Evolutionary conservation across 2,329 filamentous ascomycete species (phyloP).

Genomic region (Hypoxylon sp.): DNA sequence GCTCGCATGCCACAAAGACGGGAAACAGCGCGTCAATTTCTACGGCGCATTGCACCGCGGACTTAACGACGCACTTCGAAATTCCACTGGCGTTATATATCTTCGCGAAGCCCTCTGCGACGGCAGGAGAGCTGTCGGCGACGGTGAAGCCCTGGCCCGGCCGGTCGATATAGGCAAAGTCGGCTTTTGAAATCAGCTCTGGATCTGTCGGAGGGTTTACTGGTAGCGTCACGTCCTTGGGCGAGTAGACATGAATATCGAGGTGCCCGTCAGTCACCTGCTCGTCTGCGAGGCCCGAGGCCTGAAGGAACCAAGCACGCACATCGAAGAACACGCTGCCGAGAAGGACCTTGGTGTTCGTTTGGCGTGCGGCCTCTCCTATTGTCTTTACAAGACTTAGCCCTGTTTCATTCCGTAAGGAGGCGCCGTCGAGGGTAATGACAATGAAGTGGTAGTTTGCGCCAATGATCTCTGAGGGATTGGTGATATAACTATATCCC

Average conservation of each 20-base stretch:
- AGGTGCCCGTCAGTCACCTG: slow-evolving; percentile 34
- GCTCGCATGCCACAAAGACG: slow-evolving; percentile 32
- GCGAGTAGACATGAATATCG: slow-evolving; percentile 34
- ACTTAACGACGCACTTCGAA: slow-evolving; percentile 21
- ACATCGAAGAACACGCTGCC: slow-evolving; percentile 35
- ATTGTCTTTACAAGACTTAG: slow-evolving; percentile 26
- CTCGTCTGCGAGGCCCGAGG: slow-evolving; percentile 23
- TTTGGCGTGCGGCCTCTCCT: slow-evolving; percentile 25
- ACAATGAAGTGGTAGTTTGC: slow-evolving; percentile 33
- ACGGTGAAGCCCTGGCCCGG: slow-evolving; percentile 14
- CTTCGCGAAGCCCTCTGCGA: slow-evolving; percentile 23
- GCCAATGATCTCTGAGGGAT: slow-evolving; percentile 20
- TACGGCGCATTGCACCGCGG: slow-evolving; percentile 19
- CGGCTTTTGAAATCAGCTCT: slow-evolving; percentile 21
- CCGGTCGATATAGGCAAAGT: slow-evolving; percentile 30
- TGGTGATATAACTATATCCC: slow-evolving; percentile 23
- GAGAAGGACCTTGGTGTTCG: slow-evolving; percentile 33
- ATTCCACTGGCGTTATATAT: slow-evolving; percentile 18
- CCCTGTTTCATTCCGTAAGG: slow-evolving; percentile 24
- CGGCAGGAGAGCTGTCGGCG: slow-evolving; percentile 20
- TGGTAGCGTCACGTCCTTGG: slow-evolving; percentile 29
- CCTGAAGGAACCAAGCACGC: slow-evolving; percentile 29
- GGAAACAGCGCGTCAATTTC: slow-evolving; percentile 26
- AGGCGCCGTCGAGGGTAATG: slow-evolving; percentile 31
- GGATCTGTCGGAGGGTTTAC: slow-evolving; percentile 5